Percentiles rank a stretch among this genome's conserved stretches.
phyloP scores from a whole-genome alignment of 176 grass and related monocot species.

The Metroxylon sagu region DNA sequence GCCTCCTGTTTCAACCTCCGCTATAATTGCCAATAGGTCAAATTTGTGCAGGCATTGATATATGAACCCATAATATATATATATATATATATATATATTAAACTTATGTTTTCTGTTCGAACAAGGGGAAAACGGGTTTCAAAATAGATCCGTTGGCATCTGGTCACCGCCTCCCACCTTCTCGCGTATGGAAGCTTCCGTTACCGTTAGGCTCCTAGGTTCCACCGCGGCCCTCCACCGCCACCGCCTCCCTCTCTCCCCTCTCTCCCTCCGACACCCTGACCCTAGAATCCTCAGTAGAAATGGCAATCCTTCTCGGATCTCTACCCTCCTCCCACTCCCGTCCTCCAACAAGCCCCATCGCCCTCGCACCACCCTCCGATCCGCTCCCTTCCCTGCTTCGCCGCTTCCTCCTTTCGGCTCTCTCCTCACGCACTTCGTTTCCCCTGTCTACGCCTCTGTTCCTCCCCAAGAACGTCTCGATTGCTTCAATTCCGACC shows the following conservation, averaged over 20 bases:
- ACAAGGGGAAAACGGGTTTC: too few relatives aligned
- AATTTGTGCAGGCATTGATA: too few relatives aligned
- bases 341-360: conserved; percentile 4
- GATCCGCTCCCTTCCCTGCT: conserved; percentile 1
- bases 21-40: too few relatives aligned
- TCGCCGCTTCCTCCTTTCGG: conserved; percentile 16
- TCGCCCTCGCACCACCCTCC: conserved; percentile 12
- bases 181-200: conserved; percentile 30
- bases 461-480: background rate
- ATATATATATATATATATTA: too few relatives aligned
- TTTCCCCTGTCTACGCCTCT: conserved; percentile 16
- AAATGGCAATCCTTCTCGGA: background rate
- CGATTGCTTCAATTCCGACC: conserved; percentile 9
- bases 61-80: too few relatives aligned
- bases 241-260: conserved; percentile 22
- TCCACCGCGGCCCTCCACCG: conserved; percentile 12
- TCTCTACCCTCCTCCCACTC: conserved; percentile 3
- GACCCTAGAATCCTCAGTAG: conserved; percentile 1
- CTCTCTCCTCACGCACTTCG: background rate
- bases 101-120: too few relatives aligned
- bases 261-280: conserved; percentile 9
- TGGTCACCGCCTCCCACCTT: background rate
- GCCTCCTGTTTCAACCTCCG: too few relatives aligned
- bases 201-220: conserved; percentile 35
- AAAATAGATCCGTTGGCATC: too few relatives aligned